Evolutionary conservation across 257 asterid species (phyloP).

Genomic region (Solanum okadae): DNA sequence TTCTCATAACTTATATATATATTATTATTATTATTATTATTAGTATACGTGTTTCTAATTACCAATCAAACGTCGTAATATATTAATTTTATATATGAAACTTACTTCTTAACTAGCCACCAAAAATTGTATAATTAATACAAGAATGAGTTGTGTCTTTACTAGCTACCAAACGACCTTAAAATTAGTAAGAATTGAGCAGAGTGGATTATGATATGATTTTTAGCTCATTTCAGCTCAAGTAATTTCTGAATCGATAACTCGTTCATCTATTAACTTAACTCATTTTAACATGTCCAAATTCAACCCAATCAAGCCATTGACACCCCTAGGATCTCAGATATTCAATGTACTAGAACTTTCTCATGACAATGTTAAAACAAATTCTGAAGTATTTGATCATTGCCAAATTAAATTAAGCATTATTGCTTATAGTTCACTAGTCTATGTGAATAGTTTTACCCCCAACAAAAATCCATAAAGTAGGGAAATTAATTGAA

Average conservation of each 20-base stretch:
- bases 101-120: not conserved
- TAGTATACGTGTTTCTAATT: too few species aligned
- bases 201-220: not conserved
- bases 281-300: not conserved
- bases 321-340: not conserved
- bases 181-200: not conserved
- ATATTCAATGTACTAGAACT: not conserved
- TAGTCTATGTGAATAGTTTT: not conserved
- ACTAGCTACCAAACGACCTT: not conserved
- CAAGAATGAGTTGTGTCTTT: not conserved
- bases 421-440: not conserved
- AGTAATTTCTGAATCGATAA: not conserved
- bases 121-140: not conserved
- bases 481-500: not conserved
- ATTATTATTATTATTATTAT: too few species aligned
- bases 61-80: not conserved
- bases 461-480: not conserved
- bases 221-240: not conserved
- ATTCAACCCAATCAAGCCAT: not conserved
- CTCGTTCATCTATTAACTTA: not conserved
- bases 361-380: not conserved
- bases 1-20: too few species aligned
- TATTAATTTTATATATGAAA: not conserved
- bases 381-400: not conserved
- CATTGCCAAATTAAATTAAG: not conserved